phyloP scores from a whole-genome alignment of 2,329 filamentous ascomycete species.

The Scedosporium boydii region DNA sequence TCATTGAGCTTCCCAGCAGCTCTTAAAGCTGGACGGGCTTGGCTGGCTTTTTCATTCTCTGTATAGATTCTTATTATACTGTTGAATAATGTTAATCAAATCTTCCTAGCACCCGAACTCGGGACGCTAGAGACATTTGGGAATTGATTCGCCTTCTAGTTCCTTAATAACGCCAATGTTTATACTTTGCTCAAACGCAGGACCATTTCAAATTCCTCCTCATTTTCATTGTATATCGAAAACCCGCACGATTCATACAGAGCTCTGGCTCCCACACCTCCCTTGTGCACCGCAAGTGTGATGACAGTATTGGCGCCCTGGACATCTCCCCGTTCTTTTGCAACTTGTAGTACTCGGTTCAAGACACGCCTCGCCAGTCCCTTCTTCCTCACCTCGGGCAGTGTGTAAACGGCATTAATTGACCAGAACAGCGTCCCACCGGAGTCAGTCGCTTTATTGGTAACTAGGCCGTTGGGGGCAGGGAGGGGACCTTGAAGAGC shows the following conservation, averaged over 20 bases:
- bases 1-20: conserved; percentile 16
- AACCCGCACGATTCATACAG: background rate
- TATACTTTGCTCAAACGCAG: background rate
- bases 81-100: too few relatives aligned
- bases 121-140: too few relatives aligned
- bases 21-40: background rate
- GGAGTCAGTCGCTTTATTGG: background rate
- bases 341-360: background rate
- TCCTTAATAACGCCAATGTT: too few relatives aligned
- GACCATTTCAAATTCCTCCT: background rate
- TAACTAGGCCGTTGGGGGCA: background rate
- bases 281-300: background rate
- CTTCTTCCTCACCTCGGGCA: background rate
- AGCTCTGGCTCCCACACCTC: background rate
- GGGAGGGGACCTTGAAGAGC: background rate
- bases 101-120: too few relatives aligned
- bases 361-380: background rate
- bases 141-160: too few relatives aligned
- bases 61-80: too few relatives aligned
- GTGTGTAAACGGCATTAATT: background rate
- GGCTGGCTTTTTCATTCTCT: too few relatives aligned
- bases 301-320: background rate
- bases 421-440: background rate
- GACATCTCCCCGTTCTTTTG: background rate
- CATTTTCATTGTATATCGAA: background rate